These are phyloP conservation scores for Pulveroboletus sp. DNA, from an alignment of 768 basidiomycete species.

Conservation along the genomic window DNA sequence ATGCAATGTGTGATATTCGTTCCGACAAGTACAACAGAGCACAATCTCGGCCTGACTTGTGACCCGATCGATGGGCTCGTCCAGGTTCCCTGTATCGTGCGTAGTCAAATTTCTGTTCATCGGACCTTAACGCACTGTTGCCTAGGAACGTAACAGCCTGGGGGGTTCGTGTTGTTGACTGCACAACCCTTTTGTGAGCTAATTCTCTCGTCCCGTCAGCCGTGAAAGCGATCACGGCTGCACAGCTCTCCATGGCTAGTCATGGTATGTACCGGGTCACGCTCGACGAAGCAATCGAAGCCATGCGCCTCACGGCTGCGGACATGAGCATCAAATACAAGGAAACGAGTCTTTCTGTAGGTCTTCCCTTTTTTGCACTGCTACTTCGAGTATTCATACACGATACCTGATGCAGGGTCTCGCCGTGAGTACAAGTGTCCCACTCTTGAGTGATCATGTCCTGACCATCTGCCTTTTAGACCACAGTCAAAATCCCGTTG, in stretches of 20 bases:
- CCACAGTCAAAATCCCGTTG: slow-evolving; percentile 78
- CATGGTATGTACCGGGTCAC: slow-evolving; percentile 83
- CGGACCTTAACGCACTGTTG: not conserved
- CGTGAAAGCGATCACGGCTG: slow-evolving; percentile 90
- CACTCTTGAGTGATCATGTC: slow-evolving; percentile 2
- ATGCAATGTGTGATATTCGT: not conserved
- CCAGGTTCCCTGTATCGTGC: slow-evolving; percentile 92
- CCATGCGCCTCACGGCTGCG: slow-evolving; percentile 88
- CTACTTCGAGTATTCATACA: not conserved
- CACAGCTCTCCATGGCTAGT: slow-evolving; percentile 91
- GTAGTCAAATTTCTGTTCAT: slow-evolving; percentile 2
- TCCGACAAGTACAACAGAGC: slow-evolving; percentile 45
- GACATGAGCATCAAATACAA: slow-evolving; percentile 97
- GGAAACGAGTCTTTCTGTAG: slow-evolving; percentile 87
- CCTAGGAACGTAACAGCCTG: slow-evolving; percentile 77
- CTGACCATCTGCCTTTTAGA: slow-evolving; percentile 37
- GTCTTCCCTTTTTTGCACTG: slow-evolving; percentile 23
- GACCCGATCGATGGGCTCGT: slow-evolving; percentile 93
- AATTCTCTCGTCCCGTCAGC: slow-evolving; percentile 40
- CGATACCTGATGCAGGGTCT: slow-evolving; percentile 41
- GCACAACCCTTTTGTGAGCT: not conserved
- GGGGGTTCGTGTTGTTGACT: slow-evolving; percentile 50
- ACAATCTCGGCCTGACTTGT: slow-evolving; percentile 86
- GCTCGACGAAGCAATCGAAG: slow-evolving; percentile 92
- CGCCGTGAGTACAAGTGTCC: slow-evolving; percentile 41